Conservation (phyloP, 2,329 filamentous ascomycete species). For the Didymosphaeria variabile region DNA sequence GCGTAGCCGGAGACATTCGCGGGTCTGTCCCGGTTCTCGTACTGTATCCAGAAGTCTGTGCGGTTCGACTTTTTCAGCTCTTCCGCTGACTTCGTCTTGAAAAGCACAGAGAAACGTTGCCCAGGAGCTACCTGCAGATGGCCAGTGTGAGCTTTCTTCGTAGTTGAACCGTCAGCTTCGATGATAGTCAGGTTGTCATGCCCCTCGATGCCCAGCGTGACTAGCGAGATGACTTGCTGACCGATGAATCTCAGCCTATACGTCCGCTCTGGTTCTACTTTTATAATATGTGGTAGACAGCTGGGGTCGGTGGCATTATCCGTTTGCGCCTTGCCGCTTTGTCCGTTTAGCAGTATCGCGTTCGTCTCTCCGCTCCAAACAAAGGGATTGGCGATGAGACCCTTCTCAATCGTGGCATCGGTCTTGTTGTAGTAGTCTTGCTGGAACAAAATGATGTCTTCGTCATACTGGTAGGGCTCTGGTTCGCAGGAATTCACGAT, state of each 20-base stretch:
- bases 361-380: constrained; percentile 68
- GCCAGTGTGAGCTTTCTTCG: constrained; percentile 56
- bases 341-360: constrained; percentile 67
- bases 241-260: constrained; percentile 71
- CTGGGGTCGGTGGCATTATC: neutral
- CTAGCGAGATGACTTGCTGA: constrained; percentile 62
- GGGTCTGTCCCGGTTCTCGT: constrained; percentile 62
- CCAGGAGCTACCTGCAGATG: constrained; percentile 66
- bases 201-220: constrained; percentile 65
- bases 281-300: constrained; percentile 49
- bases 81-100: constrained; percentile 61
- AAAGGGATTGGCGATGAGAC: constrained; percentile 61
- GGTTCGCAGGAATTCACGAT: constrained; percentile 62
- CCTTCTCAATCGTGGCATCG: constrained; percentile 62
- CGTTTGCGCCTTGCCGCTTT: constrained; percentile 27
- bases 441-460: constrained; percentile 65
- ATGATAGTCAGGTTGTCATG: constrained; percentile 67
- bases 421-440: constrained; percentile 66
- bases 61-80: constrained; percentile 53
- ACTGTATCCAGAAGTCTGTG: constrained; percentile 53
- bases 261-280: constrained; percentile 67
- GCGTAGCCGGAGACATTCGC: constrained; percentile 58
- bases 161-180: constrained; percentile 65
- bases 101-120: constrained; percentile 68
- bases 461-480: constrained; percentile 68